A percentile compares a stretch with the other conserved stretches of the same genome.
Evolutionary conservation across 805 yeast species (phyloP).

Genomic region (Tetrapisispora arboricola): DNA sequence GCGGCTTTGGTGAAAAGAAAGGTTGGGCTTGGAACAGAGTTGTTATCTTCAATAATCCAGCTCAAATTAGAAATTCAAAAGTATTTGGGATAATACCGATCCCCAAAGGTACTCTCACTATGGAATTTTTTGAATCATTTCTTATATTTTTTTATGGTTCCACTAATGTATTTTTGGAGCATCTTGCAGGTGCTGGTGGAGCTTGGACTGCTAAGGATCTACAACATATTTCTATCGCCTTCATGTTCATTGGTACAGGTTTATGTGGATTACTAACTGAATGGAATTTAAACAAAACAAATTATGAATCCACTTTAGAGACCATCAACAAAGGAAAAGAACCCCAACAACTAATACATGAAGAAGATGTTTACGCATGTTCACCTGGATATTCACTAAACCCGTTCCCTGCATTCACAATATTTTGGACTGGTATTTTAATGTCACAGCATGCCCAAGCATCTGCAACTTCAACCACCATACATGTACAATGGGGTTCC

Average conservation of each 20-base stretch:
- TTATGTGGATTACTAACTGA: conserved; percentile 82
- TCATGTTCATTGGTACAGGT: conserved; percentile 86
- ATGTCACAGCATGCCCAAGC: conserved; percentile 95
- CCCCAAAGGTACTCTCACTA: conserved; percentile 47
- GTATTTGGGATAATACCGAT: conserved; percentile 15
- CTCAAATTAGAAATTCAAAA: conserved; percentile 4
- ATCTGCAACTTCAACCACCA: conserved; percentile 59
- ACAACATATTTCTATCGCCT: conserved; percentile 86
- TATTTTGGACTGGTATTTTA: conserved; percentile 91
- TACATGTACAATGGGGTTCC: conserved; percentile 91
- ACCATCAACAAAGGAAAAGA: conserved; percentile 9
- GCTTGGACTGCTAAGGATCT: conserved; percentile 83
- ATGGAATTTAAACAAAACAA: conserved; percentile 51
- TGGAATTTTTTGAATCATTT: conserved; percentile 77
- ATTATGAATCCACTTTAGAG: conserved; percentile 31
- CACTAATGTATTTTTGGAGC: conserved; percentile 87
- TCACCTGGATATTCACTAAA: conserved; percentile 80
- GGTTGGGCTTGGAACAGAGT: conserved; percentile 89
- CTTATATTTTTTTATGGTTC: conserved; percentile 80
- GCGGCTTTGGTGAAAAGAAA: conserved; percentile 62
- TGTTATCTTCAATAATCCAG: conserved; percentile 17
- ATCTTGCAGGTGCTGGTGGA: conserved; percentile 67
- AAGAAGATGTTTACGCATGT: conserved; percentile 25
- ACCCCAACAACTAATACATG: conserved; percentile 5
- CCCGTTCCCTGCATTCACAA: conserved; percentile 88